Base-by-base conservation (phyloP, 164 flowering plant species). In the Piper longum region DNA sequence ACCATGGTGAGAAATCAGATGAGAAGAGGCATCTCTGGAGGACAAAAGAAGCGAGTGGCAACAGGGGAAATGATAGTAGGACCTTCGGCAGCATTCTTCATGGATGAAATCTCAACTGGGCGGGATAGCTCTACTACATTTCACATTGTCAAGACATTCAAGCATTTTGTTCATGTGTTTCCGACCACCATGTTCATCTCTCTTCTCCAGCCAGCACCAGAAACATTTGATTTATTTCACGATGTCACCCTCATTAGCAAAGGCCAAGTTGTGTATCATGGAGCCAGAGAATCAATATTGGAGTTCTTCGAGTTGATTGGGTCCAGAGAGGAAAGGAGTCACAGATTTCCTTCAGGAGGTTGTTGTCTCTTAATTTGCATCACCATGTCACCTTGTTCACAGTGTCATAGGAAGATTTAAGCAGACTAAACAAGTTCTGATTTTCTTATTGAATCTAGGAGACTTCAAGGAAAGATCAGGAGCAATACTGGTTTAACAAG, bases 281-380 rank as follows among this genome's bases (percentile, higher is more conserved):
- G 80, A 11, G 75, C 81, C 9, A 60, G 72, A 26, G 81, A 76
- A 13, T 62, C 62, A 0, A 67, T 71, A n/a, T 70, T 73, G 4
- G 79, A 78, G 12, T 78, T 78, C 42, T 78, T 78, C 45, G 77
- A 71, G 63, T 64, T 41, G 7, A 70, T 66, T 74, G 82, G 78
- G 81, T 52, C 78, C 78, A 11, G 77, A 75, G 58, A 72, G 79
- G 62, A 78, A 78, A 69, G 77, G 77, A 12, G 59, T 64, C 6
- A 81, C 81, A n/a, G 81, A 80, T 68, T 78, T 71, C 62, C 67
- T 80, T 16, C 81, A 80, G 64, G 83, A 80, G 74, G 83, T 78
- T 61, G 36, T 2, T 57, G 57, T 26, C 19, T 19, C 59, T 26
- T 56, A 2, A 56, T 4, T 3, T 57, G 5, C 9, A 3, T 58